Evolutionary conservation across 2,329 filamentous ascomycete species (phyloP).

Genomic region (Sporothrix brasiliensis): DNA sequence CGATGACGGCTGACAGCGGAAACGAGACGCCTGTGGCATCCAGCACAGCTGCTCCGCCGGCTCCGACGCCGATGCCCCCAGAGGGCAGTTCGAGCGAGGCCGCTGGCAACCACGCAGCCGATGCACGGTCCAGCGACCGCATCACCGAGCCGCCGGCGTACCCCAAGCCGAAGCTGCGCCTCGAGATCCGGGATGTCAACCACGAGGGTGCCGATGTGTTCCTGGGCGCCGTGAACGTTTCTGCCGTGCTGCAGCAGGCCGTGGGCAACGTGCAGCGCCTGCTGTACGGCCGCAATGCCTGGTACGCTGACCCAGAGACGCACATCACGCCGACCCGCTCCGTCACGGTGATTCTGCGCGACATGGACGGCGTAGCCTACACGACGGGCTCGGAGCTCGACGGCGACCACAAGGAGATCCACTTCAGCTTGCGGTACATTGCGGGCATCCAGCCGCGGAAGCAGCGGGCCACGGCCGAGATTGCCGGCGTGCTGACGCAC

Average conservation of each 20-base stretch:
- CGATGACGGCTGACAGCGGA: constrained; percentile 23
- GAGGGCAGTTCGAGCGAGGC: not conserved
- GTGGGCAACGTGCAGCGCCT: constrained; percentile 69
- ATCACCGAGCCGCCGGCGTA: constrained; percentile 40
- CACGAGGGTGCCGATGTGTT: constrained; percentile 68
- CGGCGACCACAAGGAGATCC: constrained; percentile 87
- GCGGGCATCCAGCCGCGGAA: constrained; percentile 46
- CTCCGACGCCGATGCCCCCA: constrained; percentile 9
- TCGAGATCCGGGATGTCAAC: constrained; percentile 61
- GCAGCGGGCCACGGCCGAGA: constrained; percentile 59
- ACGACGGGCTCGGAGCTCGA: constrained; percentile 81
- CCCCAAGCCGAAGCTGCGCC: constrained; percentile 58
- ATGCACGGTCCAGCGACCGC: constrained; percentile 10
- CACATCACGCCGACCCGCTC: constrained; percentile 70
- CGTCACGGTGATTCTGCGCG: constrained; percentile 77
- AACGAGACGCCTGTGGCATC: not conserved
- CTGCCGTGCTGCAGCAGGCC: constrained; percentile 63
- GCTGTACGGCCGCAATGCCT: constrained; percentile 64
- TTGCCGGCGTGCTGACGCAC: constrained; percentile 82
- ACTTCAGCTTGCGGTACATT: constrained; percentile 81
- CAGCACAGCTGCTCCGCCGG: not conserved
- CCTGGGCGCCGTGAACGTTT: constrained; percentile 65
- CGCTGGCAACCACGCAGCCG: not conserved
- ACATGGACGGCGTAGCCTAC: constrained; percentile 85
- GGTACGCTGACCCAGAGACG: constrained; percentile 47